phyloP scores from a whole-genome alignment of 345 rosid species.

The Citrus mangshanensis region DNA sequence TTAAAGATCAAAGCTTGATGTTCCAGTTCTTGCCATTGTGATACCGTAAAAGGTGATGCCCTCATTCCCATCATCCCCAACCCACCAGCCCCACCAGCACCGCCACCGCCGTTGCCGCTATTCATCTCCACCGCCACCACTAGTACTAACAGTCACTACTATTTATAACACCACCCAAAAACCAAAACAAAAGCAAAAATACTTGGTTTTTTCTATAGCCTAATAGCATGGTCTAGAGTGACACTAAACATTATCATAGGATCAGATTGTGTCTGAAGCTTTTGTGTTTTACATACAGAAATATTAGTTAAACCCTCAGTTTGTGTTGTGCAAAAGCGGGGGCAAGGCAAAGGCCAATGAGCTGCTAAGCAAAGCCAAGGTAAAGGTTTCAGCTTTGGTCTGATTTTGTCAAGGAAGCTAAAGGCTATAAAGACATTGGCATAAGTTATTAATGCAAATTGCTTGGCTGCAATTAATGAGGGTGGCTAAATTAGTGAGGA shows the following conservation, averaged over 20 bases:
- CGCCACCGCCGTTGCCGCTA: conserved; percentile 13
- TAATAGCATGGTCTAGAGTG: conserved; percentile 21
- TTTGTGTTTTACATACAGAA: background rate
- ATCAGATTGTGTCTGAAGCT: conserved; percentile 32
- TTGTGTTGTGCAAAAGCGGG: conserved; percentile 27
- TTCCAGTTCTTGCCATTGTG: conserved; percentile 62
- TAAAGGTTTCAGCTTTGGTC: conserved; percentile 20
- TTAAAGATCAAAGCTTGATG: conserved; percentile 62
- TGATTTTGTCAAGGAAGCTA: conserved; percentile 15
- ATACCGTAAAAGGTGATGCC: conserved; percentile 46
- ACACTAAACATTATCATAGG: conserved; percentile 22
- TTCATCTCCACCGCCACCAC: conserved; percentile 3
- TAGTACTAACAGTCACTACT: background rate
- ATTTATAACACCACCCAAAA: background rate
- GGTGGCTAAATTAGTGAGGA: background rate
- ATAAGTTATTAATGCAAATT: too few relatives aligned
- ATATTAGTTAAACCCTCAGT: conserved; percentile 13
- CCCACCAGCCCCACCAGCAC: conserved; percentile 21
- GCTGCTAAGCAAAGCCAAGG: background rate
- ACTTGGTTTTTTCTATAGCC: background rate
- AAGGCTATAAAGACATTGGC: too few relatives aligned
- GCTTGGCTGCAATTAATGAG: too few relatives aligned
- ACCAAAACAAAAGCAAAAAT: background rate
- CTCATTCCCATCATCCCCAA: conserved; percentile 31
- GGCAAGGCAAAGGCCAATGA: conserved; percentile 10